Evolutionary conservation across 305 asterid genomes (phyloP), one percentile per base, ranked within the genome.

Genomic region (Fraxinus baroniana): DNA sequence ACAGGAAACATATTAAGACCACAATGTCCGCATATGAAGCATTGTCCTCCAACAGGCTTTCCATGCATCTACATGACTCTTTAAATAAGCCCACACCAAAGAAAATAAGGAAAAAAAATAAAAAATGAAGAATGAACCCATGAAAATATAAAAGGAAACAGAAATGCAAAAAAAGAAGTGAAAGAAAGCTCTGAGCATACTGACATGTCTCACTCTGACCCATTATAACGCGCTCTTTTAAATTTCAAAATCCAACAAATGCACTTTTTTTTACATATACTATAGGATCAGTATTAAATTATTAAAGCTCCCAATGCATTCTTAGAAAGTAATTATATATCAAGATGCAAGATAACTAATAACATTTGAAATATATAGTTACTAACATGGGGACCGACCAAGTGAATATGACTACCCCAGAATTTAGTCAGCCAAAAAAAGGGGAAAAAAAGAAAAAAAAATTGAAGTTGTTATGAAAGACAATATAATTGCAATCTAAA

Each of bases 401-500:
- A 62, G 71, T 22, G 32, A 62, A 62, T 62, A 57, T 7, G 28
- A 62, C 28, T 8, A 62, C 33, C 71, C 5, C 33, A 62, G 15
- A 22, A 62, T 62, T 60, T 62, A 22, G 71, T 5, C 32, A 62
- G 32, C 32, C 32, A 1, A 62, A 62, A 62, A 10, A 2, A 1
- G 24, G 10, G 24, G 10, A 3, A 13, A 46, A 46, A 46, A 13
- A 2, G 10, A 60, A 70, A 46, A 46, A 46, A 44, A 41, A 37
- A 7, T 41, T 2, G 35, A 32, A 37, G 15, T n/a, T 32, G 22
- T 77, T 18, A 20, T 52, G 6, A 17, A 20, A 73, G 74, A 36
- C 39, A 26, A 52, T 60, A 35, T 10, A 33, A 28, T 36, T 62
- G 46, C 79, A 78, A n/a, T 80, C 37, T 30, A 79, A 66, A 79